Percentiles rank a stretch among this genome's conserved stretches.
phyloP scores from a whole-genome alignment of 2,329 filamentous ascomycete species.

The Scleromitrula shiraiana region DNA sequence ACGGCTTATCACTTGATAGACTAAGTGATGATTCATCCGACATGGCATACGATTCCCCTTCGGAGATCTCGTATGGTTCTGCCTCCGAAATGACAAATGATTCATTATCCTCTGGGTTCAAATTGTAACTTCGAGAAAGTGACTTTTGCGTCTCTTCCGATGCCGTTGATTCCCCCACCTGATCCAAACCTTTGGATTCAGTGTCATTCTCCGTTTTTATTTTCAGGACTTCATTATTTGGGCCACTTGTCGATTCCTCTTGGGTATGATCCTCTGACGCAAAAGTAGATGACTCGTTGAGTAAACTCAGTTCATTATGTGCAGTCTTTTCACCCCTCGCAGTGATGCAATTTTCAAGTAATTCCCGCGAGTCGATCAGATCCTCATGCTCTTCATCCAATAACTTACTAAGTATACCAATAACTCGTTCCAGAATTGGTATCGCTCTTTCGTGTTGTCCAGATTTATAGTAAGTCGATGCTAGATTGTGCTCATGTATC shows the following conservation, averaged over 20 bases:
- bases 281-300: too few species aligned
- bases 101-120: neutral
- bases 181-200: too few species aligned
- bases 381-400: neutral
- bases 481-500: neutral
- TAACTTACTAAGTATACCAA: neutral
- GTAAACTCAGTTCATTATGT: too few species aligned
- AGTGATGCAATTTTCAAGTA: neutral
- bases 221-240: too few species aligned
- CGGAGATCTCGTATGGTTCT: neutral
- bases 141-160: neutral
- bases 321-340: neutral
- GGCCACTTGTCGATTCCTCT: too few species aligned
- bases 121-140: neutral
- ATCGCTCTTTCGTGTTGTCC: neutral
- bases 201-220: too few species aligned
- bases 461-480: neutral
- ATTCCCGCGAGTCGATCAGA: neutral
- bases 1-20: neutral
- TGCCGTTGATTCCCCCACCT: neutral
- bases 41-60: neutral
- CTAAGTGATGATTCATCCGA: neutral
- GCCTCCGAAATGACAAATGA: neutral
- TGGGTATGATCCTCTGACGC: too few species aligned
- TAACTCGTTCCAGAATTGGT: neutral